A percentile compares a stretch with the other conserved stretches of the same genome.
phyloP scores from a whole-genome alignment of 1,284 basidiomycete genomes.

The Phellinidium pouzarii region DNA sequence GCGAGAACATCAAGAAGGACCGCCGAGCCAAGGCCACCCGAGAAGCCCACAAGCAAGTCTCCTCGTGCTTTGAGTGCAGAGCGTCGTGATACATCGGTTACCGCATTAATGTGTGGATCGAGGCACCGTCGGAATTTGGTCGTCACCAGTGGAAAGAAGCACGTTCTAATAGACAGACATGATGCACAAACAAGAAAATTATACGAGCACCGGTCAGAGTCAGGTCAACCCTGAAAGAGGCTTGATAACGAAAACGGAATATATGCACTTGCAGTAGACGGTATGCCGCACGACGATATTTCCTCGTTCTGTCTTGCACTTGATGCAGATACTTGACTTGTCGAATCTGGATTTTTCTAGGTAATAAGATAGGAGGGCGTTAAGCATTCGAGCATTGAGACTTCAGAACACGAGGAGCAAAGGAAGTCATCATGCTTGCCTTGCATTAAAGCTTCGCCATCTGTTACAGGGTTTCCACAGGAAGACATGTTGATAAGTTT shows the following conservation, averaged over 20 bases:
- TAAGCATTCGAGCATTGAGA: background rate
- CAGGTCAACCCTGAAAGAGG: background rate
- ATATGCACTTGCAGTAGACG: slow-evolving; percentile 72
- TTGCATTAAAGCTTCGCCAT: slow-evolving; percentile 19
- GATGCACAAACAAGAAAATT: too few species aligned
- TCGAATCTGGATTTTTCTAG: slow-evolving; percentile 59
- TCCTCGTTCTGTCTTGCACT: slow-evolving; percentile 58
- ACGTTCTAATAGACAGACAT: slow-evolving; percentile 41
- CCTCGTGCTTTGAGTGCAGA: slow-evolving; percentile 58
- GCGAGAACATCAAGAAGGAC: slow-evolving; percentile 64
- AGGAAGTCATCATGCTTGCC: slow-evolving; percentile 14
- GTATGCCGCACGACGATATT: slow-evolving; percentile 71
- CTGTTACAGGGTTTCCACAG: slow-evolving; percentile 19
- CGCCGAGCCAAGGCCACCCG: slow-evolving; percentile 69
- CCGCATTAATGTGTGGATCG: slow-evolving; percentile 55
- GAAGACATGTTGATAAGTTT: slow-evolving; percentile 16
- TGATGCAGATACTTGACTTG: slow-evolving; percentile 57
- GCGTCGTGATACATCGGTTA: slow-evolving; percentile 40
- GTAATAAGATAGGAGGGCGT: background rate
- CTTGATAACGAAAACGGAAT: background rate
- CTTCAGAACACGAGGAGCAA: background rate
- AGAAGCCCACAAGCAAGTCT: slow-evolving; percentile 59
- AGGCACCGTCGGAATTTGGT: slow-evolving; percentile 60
- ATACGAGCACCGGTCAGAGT: too few species aligned
- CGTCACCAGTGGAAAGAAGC: slow-evolving; percentile 56